Base-by-base conservation (phyloP, 2,329 filamentous ascomycete species). In the Colletotrichum tabaci region DNA sequence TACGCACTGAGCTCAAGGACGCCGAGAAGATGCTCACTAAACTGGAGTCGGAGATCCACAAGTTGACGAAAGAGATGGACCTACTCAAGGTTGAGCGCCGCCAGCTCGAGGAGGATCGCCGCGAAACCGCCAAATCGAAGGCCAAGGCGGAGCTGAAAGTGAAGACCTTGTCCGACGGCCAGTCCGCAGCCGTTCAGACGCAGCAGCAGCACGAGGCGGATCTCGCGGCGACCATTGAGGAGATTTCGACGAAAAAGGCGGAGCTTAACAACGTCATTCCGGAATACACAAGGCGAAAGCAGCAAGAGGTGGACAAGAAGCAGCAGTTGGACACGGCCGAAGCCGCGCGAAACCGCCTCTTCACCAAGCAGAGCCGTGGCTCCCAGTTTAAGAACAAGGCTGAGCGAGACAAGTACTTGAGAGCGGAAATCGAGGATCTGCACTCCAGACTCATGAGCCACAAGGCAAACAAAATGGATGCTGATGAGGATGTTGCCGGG, bases 321-420 rank as follows among this genome's bases (percentile, higher is more conserved):
- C 86, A 91, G 66, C 90, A 93, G 71, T 87, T 98, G 13, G 92
- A 95, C 57, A 87, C 93, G 61, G 93, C 93, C 0, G 93, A 97
- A 77, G 92, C 92, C 9, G 88, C 89, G 6, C 89, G 94, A 52
- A 91, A 93, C 74, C 91, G 95, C 47, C 88, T 99, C 9, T 94
- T 97, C 78, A 94, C 93, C 61, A 99, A 99, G 81, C 96, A 99
- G 82, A 94, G 93, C 53, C 92, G 96, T 56, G 95, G 93, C 75
- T 92, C 93, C 21, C 93, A 94, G 73, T 99, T 98, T 82, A 93
- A 89, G 78, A 97, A 91, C 80, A 98, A 98, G 84, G 89, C 90
- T 10, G 94, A 98, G 79, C 92, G 97, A 53, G 96, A 99, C 80
- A 89, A 90, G 46, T 98, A 90, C 87, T 85, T 99, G 61, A 90